These are phyloP conservation scores for Myotisia sp. DNA, from an alignment of 2,329 filamentous ascomycete species.

Conservation along the genomic window DNA sequence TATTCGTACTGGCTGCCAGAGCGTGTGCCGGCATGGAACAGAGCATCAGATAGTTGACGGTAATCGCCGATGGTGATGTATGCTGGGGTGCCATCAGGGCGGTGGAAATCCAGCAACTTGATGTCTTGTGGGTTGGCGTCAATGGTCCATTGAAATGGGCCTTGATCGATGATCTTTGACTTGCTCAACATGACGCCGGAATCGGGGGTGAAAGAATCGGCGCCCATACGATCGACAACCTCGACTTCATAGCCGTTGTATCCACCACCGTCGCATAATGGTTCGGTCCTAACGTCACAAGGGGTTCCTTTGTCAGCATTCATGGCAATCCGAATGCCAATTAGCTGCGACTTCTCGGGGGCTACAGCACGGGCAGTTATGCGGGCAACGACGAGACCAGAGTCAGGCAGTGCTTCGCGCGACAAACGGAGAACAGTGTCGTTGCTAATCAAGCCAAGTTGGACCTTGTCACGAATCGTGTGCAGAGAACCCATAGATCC, in stretches of 20 bases:
- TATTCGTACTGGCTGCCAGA: conserved; percentile 13
- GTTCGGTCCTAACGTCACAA: conserved; percentile 9
- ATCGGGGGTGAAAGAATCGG: conserved; percentile 12
- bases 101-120: conserved; percentile 10
- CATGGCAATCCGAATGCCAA: conserved; percentile 12
- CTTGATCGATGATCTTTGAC: conserved; percentile 4
- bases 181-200: conserved; percentile 13
- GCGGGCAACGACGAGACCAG: conserved; percentile 10
- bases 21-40: conserved; percentile 14
- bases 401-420: conserved; percentile 9
- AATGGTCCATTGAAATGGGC: conserved; percentile 12
- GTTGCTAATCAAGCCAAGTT: conserved; percentile 7
- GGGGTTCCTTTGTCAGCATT: conserved; percentile 8
- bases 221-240: conserved; percentile 12
- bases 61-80: conserved; percentile 12
- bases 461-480: conserved; percentile 11
- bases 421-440: conserved; percentile 9
- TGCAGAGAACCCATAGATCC: conserved; percentile 12
- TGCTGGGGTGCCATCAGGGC: conserved; percentile 9
- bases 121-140: conserved; percentile 13
- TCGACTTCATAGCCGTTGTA: conserved; percentile 12
- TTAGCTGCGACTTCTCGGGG: conserved; percentile 7
- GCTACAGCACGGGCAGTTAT: conserved; percentile 10
- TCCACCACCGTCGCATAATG: conserved; percentile 11
- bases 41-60: conserved; percentile 12